Evolutionary conservation across 108 stramenopile species (phyloP).

Genomic region (Fragilaria radians): DNA sequence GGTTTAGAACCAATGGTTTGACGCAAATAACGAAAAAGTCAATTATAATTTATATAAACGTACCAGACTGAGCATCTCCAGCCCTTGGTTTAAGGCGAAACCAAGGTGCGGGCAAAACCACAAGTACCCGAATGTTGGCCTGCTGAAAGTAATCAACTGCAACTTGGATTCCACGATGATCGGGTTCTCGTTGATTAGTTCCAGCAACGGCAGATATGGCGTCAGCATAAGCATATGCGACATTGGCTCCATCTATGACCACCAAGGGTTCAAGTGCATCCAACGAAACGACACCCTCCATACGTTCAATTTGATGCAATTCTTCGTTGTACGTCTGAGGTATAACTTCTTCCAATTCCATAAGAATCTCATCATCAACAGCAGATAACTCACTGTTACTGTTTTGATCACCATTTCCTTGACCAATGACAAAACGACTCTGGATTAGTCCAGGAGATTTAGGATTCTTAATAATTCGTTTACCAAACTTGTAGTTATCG

Average conservation of each 20-base stretch:
- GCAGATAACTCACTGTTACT: neutral
- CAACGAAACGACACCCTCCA: constrained; percentile 48
- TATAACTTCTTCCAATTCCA: neutral
- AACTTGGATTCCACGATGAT: constrained; percentile 53
- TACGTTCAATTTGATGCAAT: constrained; percentile 27
- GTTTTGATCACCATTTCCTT: neutral
- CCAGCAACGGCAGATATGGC: constrained; percentile 9
- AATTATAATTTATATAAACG: no score
- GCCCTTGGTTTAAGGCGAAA: constrained; percentile 38
- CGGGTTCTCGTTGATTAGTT: constrained; percentile 32
- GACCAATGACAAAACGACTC: neutral
- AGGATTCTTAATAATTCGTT: neutral
- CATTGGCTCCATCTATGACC: constrained; percentile 81
- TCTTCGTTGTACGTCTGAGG: neutral
- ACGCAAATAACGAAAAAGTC: no score
- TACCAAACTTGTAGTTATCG: neutral
- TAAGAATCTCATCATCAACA: neutral
- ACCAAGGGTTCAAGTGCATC: constrained; percentile 49
- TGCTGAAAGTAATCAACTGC: constrained; percentile 55
- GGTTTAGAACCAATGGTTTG: no score
- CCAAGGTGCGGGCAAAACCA: constrained; percentile 73
- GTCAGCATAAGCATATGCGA: constrained; percentile 74
- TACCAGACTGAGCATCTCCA: constrained; percentile 8
- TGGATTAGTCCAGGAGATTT: neutral
- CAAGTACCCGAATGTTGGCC: constrained; percentile 54